phyloP scores from a whole-genome alignment of 495 filamentous ascomycete genomes.

The Darksidea phi region DNA sequence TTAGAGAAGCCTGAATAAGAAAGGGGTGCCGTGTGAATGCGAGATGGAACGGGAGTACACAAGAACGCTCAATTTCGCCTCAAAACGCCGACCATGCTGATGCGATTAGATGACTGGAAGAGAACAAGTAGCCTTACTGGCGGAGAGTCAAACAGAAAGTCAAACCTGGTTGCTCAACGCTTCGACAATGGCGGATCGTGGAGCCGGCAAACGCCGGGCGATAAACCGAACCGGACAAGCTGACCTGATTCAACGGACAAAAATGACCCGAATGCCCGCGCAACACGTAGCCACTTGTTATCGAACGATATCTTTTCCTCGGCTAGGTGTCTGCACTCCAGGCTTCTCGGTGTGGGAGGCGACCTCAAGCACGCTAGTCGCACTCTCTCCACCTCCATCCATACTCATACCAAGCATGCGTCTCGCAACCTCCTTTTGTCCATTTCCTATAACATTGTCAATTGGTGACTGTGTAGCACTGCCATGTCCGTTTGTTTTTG shows the following conservation, averaged over 20 bases:
- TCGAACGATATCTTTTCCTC: slow-evolving; percentile 13
- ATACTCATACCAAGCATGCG: slow-evolving; percentile 40
- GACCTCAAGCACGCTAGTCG: slow-evolving; percentile 61
- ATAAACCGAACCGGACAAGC: too few relatives aligned
- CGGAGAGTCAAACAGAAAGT: neutral
- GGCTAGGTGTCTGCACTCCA: slow-evolving; percentile 79
- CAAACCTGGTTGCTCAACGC: neutral
- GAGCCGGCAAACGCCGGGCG: too few relatives aligned
- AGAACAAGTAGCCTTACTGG: neutral
- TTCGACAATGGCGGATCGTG: too few relatives aligned
- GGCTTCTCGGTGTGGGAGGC: slow-evolving; percentile 80
- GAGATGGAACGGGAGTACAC: neutral
- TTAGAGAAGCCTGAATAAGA: neutral
- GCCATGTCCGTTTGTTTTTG: slow-evolving; percentile 14
- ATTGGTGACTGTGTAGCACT: slow-evolving; percentile 18
- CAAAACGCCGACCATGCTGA: slow-evolving; percentile 15
- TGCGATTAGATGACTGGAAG: neutral
- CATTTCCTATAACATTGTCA: slow-evolving; percentile 18
- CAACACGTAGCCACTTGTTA: neutral
- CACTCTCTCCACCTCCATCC: slow-evolving; percentile 34
- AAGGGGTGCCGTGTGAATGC: neutral
- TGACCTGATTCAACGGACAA: too few relatives aligned
- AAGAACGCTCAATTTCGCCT: neutral
- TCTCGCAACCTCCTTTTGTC: slow-evolving; percentile 35
- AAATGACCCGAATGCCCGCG: too few relatives aligned